A percentile compares a stretch with the other conserved stretches of the same genome.
Conservation (phyloP, 148 eudicot species). For the Fagopyrum homotropicum region DNA sequence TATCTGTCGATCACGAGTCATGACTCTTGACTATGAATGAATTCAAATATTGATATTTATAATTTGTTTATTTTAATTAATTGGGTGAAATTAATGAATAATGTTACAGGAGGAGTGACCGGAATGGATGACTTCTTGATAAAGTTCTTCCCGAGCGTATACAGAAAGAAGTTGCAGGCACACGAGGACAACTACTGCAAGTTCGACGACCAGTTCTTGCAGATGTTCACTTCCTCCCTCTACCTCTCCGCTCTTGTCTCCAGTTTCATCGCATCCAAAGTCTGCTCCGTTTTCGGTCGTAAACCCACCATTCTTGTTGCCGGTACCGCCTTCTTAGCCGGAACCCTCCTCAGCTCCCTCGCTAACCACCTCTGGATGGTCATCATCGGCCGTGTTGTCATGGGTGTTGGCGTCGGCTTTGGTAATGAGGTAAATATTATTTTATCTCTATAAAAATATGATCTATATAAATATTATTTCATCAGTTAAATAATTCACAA, state of each 20-base stretch:
- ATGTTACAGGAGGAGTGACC: constrained; percentile 51
- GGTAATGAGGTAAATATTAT: constrained; percentile 30
- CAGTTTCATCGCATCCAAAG: constrained; percentile 57
- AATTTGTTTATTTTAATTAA: not conserved
- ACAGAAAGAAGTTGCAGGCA: constrained; percentile 38
- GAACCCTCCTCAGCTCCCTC: constrained; percentile 15
- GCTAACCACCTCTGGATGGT: constrained; percentile 27
- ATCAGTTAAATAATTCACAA: no score
- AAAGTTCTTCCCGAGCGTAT: constrained; percentile 51
- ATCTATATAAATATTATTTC: not conserved
- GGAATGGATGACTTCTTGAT: constrained; percentile 69
- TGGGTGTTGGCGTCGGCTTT: constrained; percentile 37
- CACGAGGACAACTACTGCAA: constrained; percentile 66
- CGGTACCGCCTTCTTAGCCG: constrained; percentile 7
- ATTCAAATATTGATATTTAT: not conserved
- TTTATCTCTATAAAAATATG: no score
- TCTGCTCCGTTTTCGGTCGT: constrained; percentile 28
- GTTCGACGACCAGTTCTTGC: constrained; percentile 55
- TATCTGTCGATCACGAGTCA: no score
- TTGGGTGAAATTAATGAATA: not conserved
- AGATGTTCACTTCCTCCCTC: constrained; percentile 68
- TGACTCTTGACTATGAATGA: not conserved
- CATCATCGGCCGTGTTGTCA: constrained; percentile 30
- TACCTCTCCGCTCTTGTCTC: constrained; percentile 64
- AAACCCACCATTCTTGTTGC: constrained; percentile 15